These are phyloP conservation scores for Dryas integrifolia DNA, from an alignment of 331 rosid species.

Conservation along the genomic window DNA sequence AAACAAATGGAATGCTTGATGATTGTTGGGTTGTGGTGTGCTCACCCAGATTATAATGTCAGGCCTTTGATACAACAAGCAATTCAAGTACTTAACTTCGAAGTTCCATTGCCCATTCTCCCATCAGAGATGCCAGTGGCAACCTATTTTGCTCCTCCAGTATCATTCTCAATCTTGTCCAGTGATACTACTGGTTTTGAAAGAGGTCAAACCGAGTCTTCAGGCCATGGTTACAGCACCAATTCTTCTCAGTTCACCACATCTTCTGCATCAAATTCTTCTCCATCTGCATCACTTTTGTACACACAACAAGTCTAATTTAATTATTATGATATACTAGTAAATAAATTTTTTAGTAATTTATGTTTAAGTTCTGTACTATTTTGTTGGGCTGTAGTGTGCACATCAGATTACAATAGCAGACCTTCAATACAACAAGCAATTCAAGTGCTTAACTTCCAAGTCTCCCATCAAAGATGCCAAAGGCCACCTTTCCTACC, in stretches of 20 bases:
- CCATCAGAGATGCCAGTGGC: slow-evolving; percentile 15
- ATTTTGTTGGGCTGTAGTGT: slow-evolving; percentile 25
- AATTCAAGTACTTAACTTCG: slow-evolving; percentile 11
- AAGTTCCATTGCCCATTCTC: slow-evolving; percentile 22
- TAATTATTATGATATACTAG: too few relatives aligned
- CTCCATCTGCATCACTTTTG: too few relatives aligned
- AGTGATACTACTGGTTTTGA: neutral
- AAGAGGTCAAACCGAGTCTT: neutral
- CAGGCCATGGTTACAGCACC: neutral
- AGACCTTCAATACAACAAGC: slow-evolving; percentile 22
- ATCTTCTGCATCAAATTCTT: neutral
- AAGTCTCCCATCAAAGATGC: slow-evolving; percentile 13
- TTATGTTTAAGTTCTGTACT: too few relatives aligned
- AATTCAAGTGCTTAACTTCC: slow-evolving; percentile 12
- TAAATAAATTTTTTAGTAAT: too few relatives aligned
- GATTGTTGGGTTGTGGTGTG: slow-evolving; percentile 29
- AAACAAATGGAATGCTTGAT: slow-evolving; percentile 10
- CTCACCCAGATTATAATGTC: slow-evolving; percentile 21
- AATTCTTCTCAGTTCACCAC: slow-evolving; percentile 2
- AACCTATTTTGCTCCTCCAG: slow-evolving; percentile 17
- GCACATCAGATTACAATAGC: slow-evolving; percentile 16
- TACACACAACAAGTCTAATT: too few relatives aligned
- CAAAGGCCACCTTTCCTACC: slow-evolving; percentile 13
- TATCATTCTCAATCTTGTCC: neutral
- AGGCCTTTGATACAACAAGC: slow-evolving; percentile 21